Conservation (phyloP, 192 early-diverging fungal genomes). For the Coemansia interrupta region DNA sequence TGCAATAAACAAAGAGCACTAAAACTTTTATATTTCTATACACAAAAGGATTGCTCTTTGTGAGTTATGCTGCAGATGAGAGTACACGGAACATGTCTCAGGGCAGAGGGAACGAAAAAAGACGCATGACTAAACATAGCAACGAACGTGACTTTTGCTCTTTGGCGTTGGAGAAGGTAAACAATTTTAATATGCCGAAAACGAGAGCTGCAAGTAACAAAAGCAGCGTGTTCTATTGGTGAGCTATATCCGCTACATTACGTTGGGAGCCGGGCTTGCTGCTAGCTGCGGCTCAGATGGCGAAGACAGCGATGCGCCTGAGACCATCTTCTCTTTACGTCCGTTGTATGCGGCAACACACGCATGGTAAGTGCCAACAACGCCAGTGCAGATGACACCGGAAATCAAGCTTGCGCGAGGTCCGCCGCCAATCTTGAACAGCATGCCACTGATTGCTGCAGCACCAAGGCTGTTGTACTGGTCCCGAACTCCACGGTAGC, state of each 20-base stretch:
- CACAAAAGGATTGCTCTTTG: too few species aligned
- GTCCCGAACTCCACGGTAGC: constrained; percentile 61
- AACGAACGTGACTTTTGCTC: not conserved
- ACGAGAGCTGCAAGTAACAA: too few species aligned
- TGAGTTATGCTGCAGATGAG: too few species aligned
- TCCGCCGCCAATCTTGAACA: constrained; percentile 73
- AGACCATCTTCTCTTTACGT: constrained; percentile 25
- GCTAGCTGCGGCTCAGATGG: constrained; percentile 44
- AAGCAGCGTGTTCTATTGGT: not conserved
- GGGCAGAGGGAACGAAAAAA: not conserved
- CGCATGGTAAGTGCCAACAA: constrained; percentile 56
- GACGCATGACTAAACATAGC: not conserved
- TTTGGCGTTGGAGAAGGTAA: not conserved
- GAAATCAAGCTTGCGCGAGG: constrained; percentile 55
- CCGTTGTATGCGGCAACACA: constrained; percentile 26
- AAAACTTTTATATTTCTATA: too few species aligned
- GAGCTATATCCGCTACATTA: constrained; percentile 10
- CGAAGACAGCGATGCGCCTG: constrained; percentile 12
- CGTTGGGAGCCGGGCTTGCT: not conserved
- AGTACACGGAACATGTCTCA: too few species aligned
- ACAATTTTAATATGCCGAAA: too few species aligned
- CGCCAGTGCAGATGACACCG: constrained; percentile 57
- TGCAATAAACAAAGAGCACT: too few species aligned
- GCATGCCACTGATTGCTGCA: constrained; percentile 68
- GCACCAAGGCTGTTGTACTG: constrained; percentile 66